A percentile compares a stretch with the other conserved stretches of the same genome.
These are phyloP conservation scores for Kwoniella heveanensis DNA, from an alignment of 768 basidiomycete species.

Conservation along the genomic window DNA sequence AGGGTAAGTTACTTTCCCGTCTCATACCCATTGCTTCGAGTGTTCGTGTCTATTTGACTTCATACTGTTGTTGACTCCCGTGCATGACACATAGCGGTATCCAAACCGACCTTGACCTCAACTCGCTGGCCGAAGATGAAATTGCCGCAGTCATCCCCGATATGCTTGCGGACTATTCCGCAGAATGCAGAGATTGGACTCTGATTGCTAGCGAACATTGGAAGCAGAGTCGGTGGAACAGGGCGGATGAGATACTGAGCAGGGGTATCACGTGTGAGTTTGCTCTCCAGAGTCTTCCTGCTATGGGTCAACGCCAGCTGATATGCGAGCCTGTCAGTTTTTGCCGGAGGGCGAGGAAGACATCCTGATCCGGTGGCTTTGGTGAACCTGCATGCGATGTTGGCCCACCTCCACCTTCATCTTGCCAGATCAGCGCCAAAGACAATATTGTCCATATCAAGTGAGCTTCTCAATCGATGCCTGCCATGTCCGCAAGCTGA, in stretches of 20 bases:
- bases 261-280: slow-evolving; percentile 60
- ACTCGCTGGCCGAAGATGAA: slow-evolving; percentile 74
- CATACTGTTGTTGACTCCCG: neutral
- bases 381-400: slow-evolving; percentile 74
- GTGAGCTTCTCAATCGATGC: slow-evolving; percentile 60
- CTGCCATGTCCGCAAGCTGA: neutral
- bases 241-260: slow-evolving; percentile 73
- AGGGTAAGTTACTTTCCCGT: slow-evolving; percentile 32
- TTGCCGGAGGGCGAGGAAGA: slow-evolving; percentile 57
- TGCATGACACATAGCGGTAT: slow-evolving; percentile 28
- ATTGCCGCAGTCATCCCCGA: slow-evolving; percentile 61
- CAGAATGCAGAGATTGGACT: slow-evolving; percentile 55
- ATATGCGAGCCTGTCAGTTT: slow-evolving; percentile 15
- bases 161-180: slow-evolving; percentile 60
- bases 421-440: slow-evolving; percentile 83
- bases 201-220: slow-evolving; percentile 81
- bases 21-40: too few species aligned
- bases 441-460: slow-evolving; percentile 68
- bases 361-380: slow-evolving; percentile 58
- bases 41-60: too few species aligned
- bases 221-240: slow-evolving; percentile 71
- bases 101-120: slow-evolving; percentile 73
- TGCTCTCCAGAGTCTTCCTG: too few species aligned
- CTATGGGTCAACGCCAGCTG: too few species aligned
- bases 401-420: slow-evolving; percentile 82